phyloP scores from a whole-genome alignment of 2,329 filamentous ascomycete species.

The Canariomyces notabilis region DNA sequence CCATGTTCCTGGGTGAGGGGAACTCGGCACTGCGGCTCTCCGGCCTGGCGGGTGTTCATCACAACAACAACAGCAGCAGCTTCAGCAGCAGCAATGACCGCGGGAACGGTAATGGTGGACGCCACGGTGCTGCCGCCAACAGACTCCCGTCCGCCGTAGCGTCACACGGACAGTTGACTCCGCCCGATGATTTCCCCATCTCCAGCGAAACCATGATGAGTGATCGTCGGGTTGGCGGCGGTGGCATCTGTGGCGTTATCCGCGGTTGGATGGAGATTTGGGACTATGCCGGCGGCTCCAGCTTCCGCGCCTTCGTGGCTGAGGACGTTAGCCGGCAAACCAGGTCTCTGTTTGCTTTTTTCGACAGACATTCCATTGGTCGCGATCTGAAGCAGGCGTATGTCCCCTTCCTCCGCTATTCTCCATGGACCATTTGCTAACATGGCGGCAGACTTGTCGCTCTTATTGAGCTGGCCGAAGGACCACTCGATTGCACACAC shows the following conservation, averaged over 20 bases:
- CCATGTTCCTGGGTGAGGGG: conserved; percentile 96
- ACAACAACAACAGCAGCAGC: conserved; percentile 26
- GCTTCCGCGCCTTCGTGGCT: conserved; percentile 80
- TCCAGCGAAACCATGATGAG: conserved; percentile 22
- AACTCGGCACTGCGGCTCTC: conserved; percentile 70
- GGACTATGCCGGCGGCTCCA: conserved; percentile 79
- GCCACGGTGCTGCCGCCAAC: conserved; percentile 13
- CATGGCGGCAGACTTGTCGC: conserved; percentile 68
- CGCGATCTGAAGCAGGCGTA: conserved; percentile 85
- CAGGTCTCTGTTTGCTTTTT: conserved; percentile 82
- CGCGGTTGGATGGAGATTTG: conserved; percentile 70
- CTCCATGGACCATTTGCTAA: conserved; percentile 13
- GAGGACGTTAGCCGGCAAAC: conserved; percentile 55
- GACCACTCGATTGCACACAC: conserved; percentile 68
- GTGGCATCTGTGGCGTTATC: conserved; percentile 32
- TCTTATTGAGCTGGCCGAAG: conserved; percentile 79
- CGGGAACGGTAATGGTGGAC: conserved; percentile 14
- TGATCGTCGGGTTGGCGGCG: conserved; percentile 21
- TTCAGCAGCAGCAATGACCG: conserved; percentile 22
- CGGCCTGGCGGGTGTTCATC: conserved; percentile 75
- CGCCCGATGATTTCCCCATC: conserved; percentile 42
- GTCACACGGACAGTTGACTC: conserved; percentile 37
- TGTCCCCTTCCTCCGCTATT: conserved; percentile 32
- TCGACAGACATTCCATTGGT: conserved; percentile 64
- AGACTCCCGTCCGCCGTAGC: background rate